Evolutionary conservation across 1,284 basidiomycete genomes (phyloP).

Genomic region (Pseudozyma thailandica): DNA sequence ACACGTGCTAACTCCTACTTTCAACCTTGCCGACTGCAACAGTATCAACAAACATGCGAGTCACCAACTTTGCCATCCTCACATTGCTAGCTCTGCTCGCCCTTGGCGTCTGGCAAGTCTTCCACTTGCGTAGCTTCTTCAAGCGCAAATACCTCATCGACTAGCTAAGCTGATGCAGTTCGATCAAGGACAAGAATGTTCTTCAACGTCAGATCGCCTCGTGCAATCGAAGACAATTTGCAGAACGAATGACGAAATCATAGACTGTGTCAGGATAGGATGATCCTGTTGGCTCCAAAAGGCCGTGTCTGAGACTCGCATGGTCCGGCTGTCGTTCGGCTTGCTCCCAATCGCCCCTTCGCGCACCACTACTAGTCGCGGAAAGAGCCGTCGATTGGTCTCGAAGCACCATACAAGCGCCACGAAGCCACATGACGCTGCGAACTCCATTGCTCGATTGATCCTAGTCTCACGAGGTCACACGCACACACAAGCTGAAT

Average conservation of each 20-base stretch:
- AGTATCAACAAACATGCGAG: conserved; percentile 92
- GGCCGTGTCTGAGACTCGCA: background rate
- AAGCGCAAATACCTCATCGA: conserved; percentile 97
- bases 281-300: too few species aligned
- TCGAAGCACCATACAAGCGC: too few species aligned
- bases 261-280: too few species aligned
- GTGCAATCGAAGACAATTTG: too few species aligned
- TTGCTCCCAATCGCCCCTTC: background rate
- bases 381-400: background rate
- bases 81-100: conserved; percentile 81
- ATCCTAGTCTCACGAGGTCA: background rate
- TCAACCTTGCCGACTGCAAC: conserved; percentile 1
- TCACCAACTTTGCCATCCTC: conserved; percentile 92
- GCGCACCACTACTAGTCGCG: background rate
- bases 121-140: conserved; percentile 93
- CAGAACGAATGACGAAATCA: too few species aligned
- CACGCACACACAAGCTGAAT: background rate
- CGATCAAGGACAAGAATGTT: too few species aligned
- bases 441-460: background rate
- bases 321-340: background rate
- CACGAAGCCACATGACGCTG: background rate
- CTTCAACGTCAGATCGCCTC: too few species aligned
- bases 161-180: background rate
- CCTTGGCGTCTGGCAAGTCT: conserved; percentile 93
- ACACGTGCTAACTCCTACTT: conserved; percentile 1